These are phyloP conservation scores for Pisolithus tinctorius DNA, from an alignment of 768 basidiomycete genomes.

Conservation along the genomic window DNA sequence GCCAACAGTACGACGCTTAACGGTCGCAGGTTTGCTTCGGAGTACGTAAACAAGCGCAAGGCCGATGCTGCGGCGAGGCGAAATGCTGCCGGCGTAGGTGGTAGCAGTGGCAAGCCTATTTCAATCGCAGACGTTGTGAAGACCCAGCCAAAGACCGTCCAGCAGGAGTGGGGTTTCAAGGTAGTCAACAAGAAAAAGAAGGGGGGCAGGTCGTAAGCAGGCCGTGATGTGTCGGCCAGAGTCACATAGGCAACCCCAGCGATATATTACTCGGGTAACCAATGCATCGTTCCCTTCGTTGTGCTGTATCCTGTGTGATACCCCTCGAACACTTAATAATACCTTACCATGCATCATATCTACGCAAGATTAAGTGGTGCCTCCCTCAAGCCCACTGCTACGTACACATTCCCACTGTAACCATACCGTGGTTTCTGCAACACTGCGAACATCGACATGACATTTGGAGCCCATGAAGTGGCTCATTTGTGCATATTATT, in stretches of 20 bases:
- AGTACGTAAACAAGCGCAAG: conserved; percentile 84
- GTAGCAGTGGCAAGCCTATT: conserved; percentile 41
- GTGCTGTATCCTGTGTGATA: too few species aligned
- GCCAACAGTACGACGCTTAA: conserved; percentile 92
- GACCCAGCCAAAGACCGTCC: conserved; percentile 69
- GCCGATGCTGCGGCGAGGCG: conserved; percentile 59
- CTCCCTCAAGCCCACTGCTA: background rate
- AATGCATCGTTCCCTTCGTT: background rate
- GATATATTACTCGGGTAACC: background rate
- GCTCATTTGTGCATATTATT: too few species aligned
- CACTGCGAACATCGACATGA: too few species aligned
- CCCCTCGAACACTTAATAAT: too few species aligned
- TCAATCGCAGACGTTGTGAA: conserved; percentile 91
- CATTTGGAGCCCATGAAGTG: too few species aligned
- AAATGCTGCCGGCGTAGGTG: conserved; percentile 35
- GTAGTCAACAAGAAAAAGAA: conserved; percentile 97
- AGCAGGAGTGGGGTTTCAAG: conserved; percentile 85
- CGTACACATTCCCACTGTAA: too few species aligned
- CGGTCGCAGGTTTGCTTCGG: conserved; percentile 89
- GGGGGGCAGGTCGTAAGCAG: conserved; percentile 46
- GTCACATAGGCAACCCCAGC: background rate
- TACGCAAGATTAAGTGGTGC: too few species aligned
- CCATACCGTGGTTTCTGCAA: too few species aligned
- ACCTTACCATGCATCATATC: too few species aligned
- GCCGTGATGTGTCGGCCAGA: too few species aligned